Conservation (phyloP, 176 grass and related monocot species). For the Triticum monococcum region DNA sequence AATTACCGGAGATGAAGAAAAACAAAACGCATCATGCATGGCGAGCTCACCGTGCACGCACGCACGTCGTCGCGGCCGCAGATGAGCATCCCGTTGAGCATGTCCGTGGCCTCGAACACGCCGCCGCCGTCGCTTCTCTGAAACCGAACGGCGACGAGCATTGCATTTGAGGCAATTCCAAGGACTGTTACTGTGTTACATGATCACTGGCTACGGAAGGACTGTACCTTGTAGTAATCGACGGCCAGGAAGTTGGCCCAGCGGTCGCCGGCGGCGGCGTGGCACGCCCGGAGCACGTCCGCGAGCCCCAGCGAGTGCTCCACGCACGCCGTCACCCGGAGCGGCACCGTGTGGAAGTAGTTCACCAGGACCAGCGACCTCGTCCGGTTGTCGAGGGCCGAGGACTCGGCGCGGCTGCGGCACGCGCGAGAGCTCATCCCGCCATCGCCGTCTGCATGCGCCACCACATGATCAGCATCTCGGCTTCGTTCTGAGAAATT, state of each 20-base stretch:
- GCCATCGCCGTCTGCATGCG: conserved; percentile 44
- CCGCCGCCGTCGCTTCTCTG: conserved; percentile 69
- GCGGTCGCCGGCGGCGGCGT: conserved; percentile 37
- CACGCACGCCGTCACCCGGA: conserved; percentile 35
- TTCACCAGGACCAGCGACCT: conserved; percentile 62
- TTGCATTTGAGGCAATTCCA: too few relatives aligned
- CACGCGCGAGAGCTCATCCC: conserved; percentile 53
- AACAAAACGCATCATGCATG: too few relatives aligned
- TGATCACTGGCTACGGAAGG: too few relatives aligned
- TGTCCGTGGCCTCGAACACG: conserved; percentile 48
- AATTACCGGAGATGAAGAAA: not conserved
- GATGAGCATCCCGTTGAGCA: conserved; percentile 71
- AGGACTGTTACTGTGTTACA: too few relatives aligned
- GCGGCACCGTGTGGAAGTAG: conserved; percentile 55
- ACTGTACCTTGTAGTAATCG: conserved; percentile 70
- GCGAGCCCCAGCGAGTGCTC: conserved; percentile 43
- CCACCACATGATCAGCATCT: not conserved
- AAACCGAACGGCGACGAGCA: too few relatives aligned
- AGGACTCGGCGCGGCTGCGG: conserved; percentile 39
- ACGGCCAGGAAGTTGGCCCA: conserved; percentile 81
- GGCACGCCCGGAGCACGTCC: conserved; percentile 46
- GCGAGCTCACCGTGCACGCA: conserved; percentile 40
- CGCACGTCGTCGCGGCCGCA: conserved; percentile 66
- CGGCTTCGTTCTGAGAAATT: too few relatives aligned
- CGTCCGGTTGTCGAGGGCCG: conserved; percentile 30